These are phyloP conservation scores for Obba rivulosa DNA, from an alignment of 768 basidiomycete genomes.

Conservation along the genomic window DNA sequence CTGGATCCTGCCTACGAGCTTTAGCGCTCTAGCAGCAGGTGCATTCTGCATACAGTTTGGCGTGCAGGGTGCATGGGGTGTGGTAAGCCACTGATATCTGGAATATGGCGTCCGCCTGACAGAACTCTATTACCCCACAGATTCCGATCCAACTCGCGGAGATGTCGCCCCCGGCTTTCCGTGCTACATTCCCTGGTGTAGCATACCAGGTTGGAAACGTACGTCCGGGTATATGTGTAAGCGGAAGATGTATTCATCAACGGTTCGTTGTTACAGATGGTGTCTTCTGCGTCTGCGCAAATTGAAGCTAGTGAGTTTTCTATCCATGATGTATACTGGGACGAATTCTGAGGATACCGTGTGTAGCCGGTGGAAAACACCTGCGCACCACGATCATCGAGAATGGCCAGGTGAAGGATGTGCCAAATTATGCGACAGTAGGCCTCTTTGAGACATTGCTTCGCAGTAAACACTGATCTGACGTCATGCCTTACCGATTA, in stretches of 20 bases:
- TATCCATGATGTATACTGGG: not conserved
- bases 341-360: not conserved
- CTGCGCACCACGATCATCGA: slow-evolving; percentile 27
- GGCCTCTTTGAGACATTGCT: not conserved
- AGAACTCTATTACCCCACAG: slow-evolving; percentile 12
- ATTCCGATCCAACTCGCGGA: slow-evolving; percentile 80
- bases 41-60: slow-evolving; percentile 87
- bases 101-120: not conserved
- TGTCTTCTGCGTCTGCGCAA: slow-evolving; percentile 28
- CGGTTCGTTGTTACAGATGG: slow-evolving; percentile 13
- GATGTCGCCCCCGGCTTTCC: slow-evolving; percentile 83
- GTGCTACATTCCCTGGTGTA: slow-evolving; percentile 83
- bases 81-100: slow-evolving; percentile 41
- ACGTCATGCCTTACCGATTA: not conserved
- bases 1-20: slow-evolving; percentile 76
- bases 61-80: slow-evolving; percentile 89
- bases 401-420: slow-evolving; percentile 22
- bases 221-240: slow-evolving; percentile 1
- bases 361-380: slow-evolving; percentile 35
- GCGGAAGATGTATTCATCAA: not conserved
- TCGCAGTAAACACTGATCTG: not conserved
- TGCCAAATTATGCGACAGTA: slow-evolving; percentile 44
- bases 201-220: slow-evolving; percentile 80
- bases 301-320: slow-evolving; percentile 25
- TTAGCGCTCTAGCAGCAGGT: slow-evolving; percentile 68